Evolutionary conservation across 129 eudicot species (phyloP).

Genomic region (Ambrosia artemisiifolia): DNA sequence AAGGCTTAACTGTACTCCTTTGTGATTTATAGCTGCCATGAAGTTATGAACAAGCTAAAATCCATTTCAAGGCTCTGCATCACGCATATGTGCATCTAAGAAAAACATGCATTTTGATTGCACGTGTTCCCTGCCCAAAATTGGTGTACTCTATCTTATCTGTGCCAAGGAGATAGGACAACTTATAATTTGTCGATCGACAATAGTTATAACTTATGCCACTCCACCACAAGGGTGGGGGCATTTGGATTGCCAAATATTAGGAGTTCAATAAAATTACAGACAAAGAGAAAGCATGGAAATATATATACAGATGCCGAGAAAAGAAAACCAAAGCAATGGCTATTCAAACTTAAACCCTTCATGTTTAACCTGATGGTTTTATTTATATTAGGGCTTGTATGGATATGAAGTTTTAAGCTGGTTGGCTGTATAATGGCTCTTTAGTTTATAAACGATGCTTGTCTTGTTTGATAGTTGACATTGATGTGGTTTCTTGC

Average conservation of each 20-base stretch:
- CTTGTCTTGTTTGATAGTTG: slow-evolving; percentile 17
- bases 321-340: not conserved
- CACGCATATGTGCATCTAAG: not conserved
- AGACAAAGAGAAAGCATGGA: not conserved
- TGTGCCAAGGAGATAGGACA: not conserved
- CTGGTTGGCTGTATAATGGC: not conserved
- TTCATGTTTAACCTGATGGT: slow-evolving; percentile 9
- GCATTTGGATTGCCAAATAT: slow-evolving; percentile 1
- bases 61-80: not conserved
- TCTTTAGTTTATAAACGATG: slow-evolving; percentile 8
- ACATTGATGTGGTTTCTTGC: slow-evolving; percentile 12
- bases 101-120: not conserved
- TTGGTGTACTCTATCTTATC: not conserved
- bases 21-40: not conserved
- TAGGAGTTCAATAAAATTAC: not conserved
- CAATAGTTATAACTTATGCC: not conserved
- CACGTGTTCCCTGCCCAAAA: not conserved
- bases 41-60: not conserved
- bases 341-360: not conserved
- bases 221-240: no score
- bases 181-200: not conserved
- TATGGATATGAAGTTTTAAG: not conserved
- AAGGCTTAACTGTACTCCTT: not conserved
- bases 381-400: slow-evolving; percentile 3
- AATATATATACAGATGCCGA: not conserved